Evolutionary conservation across 345 rosid species (phyloP).

Genomic region (Boechera retrofracta): DNA sequence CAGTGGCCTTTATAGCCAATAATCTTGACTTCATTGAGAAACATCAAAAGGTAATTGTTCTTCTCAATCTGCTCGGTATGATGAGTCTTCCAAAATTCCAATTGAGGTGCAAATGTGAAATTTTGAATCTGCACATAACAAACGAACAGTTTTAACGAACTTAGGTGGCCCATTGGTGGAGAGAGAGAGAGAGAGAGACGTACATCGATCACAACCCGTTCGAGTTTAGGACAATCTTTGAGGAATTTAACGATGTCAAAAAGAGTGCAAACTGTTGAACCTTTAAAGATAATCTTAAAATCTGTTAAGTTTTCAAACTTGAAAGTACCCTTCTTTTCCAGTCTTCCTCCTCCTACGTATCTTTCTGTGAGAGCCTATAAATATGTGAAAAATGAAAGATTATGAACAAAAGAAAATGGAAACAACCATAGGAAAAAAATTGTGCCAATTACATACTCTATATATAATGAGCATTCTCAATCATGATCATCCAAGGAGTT

Average conservation of each 20-base stretch:
- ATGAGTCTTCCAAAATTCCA: slow-evolving; percentile 2
- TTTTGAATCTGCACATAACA: slow-evolving; percentile 18
- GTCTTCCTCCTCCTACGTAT: background rate
- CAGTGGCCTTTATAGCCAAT: slow-evolving; percentile 24
- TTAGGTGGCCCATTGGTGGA: background rate
- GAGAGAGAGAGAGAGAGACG: background rate
- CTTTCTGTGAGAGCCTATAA: slow-evolving; percentile 19
- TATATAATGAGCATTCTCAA: no score
- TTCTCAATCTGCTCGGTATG: background rate
- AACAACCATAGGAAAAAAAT: background rate
- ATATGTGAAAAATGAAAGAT: background rate
- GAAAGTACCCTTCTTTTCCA: background rate
- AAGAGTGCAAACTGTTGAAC: slow-evolving; percentile 27
- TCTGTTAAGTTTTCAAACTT: background rate
- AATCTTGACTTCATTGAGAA: slow-evolving; percentile 22
- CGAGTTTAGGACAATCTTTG: slow-evolving; percentile 5
- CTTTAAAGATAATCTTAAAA: background rate
- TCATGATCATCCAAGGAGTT: no score
- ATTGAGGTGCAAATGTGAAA: slow-evolving; percentile 18
- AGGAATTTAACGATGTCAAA: slow-evolving; percentile 25
- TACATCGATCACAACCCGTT: slow-evolving; percentile 26
- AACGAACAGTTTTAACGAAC: background rate
- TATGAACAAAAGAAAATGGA: background rate
- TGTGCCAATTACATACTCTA: no score
- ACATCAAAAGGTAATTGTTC: background rate